Base-by-base conservation (phyloP, 2,329 filamentous ascomycete species). In the Fusarium sp. region DNA sequence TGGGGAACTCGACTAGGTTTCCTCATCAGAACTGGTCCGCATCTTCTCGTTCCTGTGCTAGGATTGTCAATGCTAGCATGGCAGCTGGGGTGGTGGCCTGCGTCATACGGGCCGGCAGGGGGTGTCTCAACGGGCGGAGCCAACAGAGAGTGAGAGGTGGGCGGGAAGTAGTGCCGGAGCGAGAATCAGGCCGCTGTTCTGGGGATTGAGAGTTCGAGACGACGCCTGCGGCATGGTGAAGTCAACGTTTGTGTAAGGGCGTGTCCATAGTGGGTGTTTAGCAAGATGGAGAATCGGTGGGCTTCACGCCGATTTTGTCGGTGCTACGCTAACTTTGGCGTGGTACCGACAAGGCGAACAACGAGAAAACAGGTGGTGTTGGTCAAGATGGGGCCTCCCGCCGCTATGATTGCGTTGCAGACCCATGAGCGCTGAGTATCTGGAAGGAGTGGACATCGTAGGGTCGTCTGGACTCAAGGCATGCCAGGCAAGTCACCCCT, bases 121-220 rank as follows among this genome's bases (percentile, higher is more conserved):
- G 74, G 71, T 75, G 74, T 75, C 69, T 77, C 74, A 75, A 73
- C 72, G 73, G 76, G 75, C 70, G 73, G 74, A 75, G 74, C 73
- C 70, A 71, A 74, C 56, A 67, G 50, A 62, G 49, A 48, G 53
- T 53, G 56, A 63, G 61, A 67, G 65, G 62, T 67, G 64, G 62
- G 62, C 68, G 69, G 71, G 62, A 73, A 64, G 67, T 70, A 73
- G 71, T 68, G 66, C 66, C 57, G 67, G 67, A 63, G 70, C 49
- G 56, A 69, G 56, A 65, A 62, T 56, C 68, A 66, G 59, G 56
- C 56, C 64, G 51, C 57, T 47, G 56, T 65, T 62, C 65, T 66
- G 54, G 67, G 67, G 60, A 69, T 69, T 53, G 57, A 59, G 60
- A 54, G 60, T 67, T 69, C 50, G 57, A 59, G 60, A 54, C 60